Base-by-base conservation (phyloP, 2,329 filamentous ascomycete species). In the Aspergillus melleus region DNA sequence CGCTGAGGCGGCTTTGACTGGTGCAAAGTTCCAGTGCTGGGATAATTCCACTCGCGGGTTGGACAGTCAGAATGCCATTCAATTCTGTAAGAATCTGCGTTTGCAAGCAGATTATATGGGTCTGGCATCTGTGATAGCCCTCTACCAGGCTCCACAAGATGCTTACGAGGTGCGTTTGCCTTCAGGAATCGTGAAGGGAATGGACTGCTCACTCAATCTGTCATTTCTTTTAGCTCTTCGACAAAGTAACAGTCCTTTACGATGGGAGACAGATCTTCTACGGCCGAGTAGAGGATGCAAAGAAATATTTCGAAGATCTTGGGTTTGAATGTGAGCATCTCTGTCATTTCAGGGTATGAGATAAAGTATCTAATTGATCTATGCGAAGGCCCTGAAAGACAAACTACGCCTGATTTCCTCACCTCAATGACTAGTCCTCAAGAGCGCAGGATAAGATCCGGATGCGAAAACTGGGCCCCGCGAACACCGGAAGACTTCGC, bases 1-100 rank as follows among this genome's bases (percentile, higher is more conserved):
- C 57, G 81, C 84, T 6, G 84, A 87, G 62, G 65, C 66, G 8
- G 58, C 61, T 66, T 68, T 80, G 32, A 73, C 76, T 66, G 74
- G 79, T 71, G 72, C 77, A 64, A 79, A 65, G 9, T 52, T 72
- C 12, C 66, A 73, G 56, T 69, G 66, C 47, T 77, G 76, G 76
- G 76, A 78, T 53, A 71, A 81, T 66, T 66, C 74, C 61, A 69
- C 75, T 6, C 64, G 78, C 49, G 80, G 80, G 32, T 69, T 82
- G 12, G 80, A 82, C 59, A 75, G 74, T 11, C 74, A 81, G 1
- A 83, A 78, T 16, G 83, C 83, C 6, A 67, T 84, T 42, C 79
- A 82, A 46, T 84, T 84, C 59, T 75, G 80, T 24, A 74, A 78
- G 57, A 74, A 80, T 0, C 65, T 85, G 6, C 70, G 80, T 26